Evolutionary conservation across 768 basidiomycete species (phyloP), one percentile per base, ranked within the genome.

Genomic region (Boletus pseudo-olivaceus): DNA sequence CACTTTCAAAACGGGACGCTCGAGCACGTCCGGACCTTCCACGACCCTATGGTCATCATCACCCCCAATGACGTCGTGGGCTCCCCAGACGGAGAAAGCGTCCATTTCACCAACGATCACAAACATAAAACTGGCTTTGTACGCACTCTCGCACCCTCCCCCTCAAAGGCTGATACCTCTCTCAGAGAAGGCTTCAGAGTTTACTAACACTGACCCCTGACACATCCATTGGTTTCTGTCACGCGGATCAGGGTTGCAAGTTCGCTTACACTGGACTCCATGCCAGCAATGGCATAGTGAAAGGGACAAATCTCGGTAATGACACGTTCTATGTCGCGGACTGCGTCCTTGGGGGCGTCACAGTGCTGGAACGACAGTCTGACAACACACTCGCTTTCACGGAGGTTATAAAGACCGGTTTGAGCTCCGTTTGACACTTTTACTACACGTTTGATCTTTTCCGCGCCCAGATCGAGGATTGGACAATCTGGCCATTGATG

Each of bases 21-120:
- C 46, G 73, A 67, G 5, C 81, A 88, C 61, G 65, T 89, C 26
- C 75, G 67, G 55, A 89, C 89, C 5, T 70, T 89, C 19, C 68
- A 76, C 34, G 77, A 85, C 62, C 72, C 77, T 7, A 11, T 44
- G 12, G 66, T 80, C 11, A 75, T 90, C 23, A 38, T 78, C 11
- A 82, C 85, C 5, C 89, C 89, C 2, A 90, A 90, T 62, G 88
- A 89, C 62, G 50, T 90, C 14, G 79, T 82, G n/a, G 87, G 88
- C 29, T 77, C 75, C 30, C 64, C 80, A 3, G 83, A 88, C 57
- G 85, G 85, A 27, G 73, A 78, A 55, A 80, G 79, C 37, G 82
- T 90, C 53, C 82, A 81, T 65, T 81, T 89, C 63, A 86, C 87
- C 30, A 91, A 90, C 60, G 85, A 88, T 55, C 76, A 83, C 56